Base-by-base conservation (phyloP, 257 asterid species). In the Fraxinus anomala region DNA sequence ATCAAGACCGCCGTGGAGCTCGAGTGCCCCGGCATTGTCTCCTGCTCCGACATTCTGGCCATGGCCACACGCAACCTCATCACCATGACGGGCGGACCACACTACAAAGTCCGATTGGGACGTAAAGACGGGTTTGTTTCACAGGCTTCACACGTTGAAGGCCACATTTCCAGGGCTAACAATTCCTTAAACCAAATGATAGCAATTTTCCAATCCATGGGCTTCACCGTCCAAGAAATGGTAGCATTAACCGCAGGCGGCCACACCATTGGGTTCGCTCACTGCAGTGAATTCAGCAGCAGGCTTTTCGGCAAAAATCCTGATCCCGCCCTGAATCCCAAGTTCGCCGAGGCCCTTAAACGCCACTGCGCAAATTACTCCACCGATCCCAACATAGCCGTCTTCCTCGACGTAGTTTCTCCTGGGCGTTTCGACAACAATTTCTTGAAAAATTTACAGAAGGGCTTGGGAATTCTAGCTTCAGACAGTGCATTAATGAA, bases 251-350 rank as follows among this genome's bases (percentile, higher is more conserved):
- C 94, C 33, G 69, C 17, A 73, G 99, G 98, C 0, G 99, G 97
- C 8, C 99, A 94, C 92, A 92, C 99, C 6, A 94, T 94, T 73
- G 99, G 99, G 0, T 92, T 95, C 80, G 90, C 99, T 0, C 99
- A 95, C 77, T 95, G 99, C 87, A 90, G 88, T 51, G 97, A 95
- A 37, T 95, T 95, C 82, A 87, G 90, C 87, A 68, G 87, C 24
- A 86, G 87, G 71, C 34, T 95, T 1, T 92, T 87, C 88, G 88
- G 84, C 59, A 73, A 17, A 66, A 82, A 0, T 21, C 82, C 14
- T 80, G 84, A 66, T 82, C 85, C 30, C 96, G 87, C 73, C 96
- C 96, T 10, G 74, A 85, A 93, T 49, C 88, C 93, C 7, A 82
- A 87, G 68, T 91, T 90, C 81, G 99, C 98, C 0, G 63, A 54